Conservation (phyloP, 768 basidiomycete species). For the Amanita muscaria region DNA sequence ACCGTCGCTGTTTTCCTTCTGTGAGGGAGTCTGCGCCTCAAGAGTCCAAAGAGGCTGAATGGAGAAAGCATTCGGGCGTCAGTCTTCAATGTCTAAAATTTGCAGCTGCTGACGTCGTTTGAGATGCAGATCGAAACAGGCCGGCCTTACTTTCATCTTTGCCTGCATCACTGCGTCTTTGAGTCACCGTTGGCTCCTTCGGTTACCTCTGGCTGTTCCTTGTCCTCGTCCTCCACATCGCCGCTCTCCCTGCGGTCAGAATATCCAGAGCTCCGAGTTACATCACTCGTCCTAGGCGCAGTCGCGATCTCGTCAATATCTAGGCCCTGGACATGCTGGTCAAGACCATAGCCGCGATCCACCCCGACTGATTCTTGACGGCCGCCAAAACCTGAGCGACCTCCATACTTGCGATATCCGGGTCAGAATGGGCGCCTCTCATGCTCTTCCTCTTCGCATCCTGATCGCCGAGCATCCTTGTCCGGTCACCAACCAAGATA, state of each 20-base stretch:
- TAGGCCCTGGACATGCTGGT: constrained; percentile 31
- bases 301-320: constrained; percentile 44
- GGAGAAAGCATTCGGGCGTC: too few species aligned
- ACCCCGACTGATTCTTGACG: constrained; percentile 33
- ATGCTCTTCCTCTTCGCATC: constrained; percentile 37
- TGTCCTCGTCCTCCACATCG: constrained; percentile 14
- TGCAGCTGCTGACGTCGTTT: constrained; percentile 41
- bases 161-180: constrained; percentile 18
- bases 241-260: neutral
- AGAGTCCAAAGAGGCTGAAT: too few species aligned
- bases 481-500: constrained; percentile 60
- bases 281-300: constrained; percentile 29
- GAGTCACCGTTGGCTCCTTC: too few species aligned
- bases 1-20: too few species aligned
- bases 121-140: constrained; percentile 76
- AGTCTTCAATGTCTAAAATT: constrained; percentile 23
- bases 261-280: constrained; percentile 9
- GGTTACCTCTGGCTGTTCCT: constrained; percentile 17
- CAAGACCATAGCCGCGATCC: constrained; percentile 27
- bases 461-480: constrained; percentile 44
- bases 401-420: constrained; percentile 66
- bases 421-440: constrained; percentile 34
- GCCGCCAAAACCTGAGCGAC: constrained; percentile 63
- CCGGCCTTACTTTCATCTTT: constrained; percentile 30
- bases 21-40: too few species aligned